Conservation (phyloP, 179 eudicot species). For the Drosera spatulata region DNA sequence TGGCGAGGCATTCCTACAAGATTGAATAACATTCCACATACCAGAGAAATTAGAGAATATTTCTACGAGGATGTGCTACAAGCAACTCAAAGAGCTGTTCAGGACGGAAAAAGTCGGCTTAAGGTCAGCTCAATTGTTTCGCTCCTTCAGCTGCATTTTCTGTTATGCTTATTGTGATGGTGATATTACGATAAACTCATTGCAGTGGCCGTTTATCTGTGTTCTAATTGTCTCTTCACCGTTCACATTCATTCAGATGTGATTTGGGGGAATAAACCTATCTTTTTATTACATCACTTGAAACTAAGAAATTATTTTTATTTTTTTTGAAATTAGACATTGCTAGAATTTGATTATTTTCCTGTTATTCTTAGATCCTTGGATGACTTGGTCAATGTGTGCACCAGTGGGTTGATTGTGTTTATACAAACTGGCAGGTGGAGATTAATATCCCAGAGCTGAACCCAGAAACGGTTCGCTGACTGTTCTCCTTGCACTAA, state of each 20-base stretch:
- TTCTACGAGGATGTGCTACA: constrained; percentile 87
- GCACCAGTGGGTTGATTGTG: background rate
- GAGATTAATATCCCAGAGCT: constrained; percentile 94
- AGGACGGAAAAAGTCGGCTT: constrained; percentile 58
- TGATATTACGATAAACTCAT: background rate
- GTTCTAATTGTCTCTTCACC: background rate
- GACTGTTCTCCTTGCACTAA: background rate
- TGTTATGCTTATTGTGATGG: background rate
- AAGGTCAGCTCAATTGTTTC: constrained; percentile 36
- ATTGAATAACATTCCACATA: constrained; percentile 93
- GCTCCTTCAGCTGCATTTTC: background rate
- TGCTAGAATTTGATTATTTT: too few species aligned
- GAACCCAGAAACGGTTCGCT: constrained; percentile 76
- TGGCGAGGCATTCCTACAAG: constrained; percentile 98
- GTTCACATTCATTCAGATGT: too few species aligned
- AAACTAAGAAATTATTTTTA: too few species aligned
- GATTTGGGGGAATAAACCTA: too few species aligned
- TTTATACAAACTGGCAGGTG: constrained; percentile 36
- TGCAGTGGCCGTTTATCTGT: background rate
- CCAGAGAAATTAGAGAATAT: constrained; percentile 90
- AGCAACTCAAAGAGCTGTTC: constrained; percentile 79
- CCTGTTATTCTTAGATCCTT: too few species aligned
- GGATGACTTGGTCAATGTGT: too few species aligned
- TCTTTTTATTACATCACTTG: too few species aligned
- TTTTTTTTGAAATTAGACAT: too few species aligned